Conservation (phyloP, 75 land plant species). For the Pseudotsuga menziesii region DNA sequence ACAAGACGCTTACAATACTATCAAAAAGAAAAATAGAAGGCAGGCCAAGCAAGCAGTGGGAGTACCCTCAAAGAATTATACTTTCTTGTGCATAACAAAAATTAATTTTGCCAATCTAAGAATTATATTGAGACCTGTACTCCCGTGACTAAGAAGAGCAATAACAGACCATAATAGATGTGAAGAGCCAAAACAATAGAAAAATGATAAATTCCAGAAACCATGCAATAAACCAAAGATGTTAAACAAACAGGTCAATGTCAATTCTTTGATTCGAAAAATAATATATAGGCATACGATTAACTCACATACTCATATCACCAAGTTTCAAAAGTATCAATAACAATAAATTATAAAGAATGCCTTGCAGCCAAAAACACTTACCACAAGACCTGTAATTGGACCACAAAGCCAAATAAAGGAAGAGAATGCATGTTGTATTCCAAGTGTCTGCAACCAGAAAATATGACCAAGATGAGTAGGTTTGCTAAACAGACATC, state of each 20-base stretch:
- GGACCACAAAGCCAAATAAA: slow-evolving; percentile 99
- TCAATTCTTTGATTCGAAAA: not conserved
- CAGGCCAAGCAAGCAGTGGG: not conserved
- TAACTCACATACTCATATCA: not conserved
- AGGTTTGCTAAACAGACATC: not conserved
- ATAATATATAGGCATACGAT: not conserved
- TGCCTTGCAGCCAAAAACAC: slow-evolving; percentile 6
- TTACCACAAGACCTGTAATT: slow-evolving; percentile 91
- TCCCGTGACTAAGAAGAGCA: not conserved
- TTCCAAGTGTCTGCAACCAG: slow-evolving; percentile 79
- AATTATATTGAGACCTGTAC: not conserved
- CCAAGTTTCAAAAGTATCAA: not conserved
- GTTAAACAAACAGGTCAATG: not conserved
- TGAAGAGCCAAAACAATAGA: not conserved
- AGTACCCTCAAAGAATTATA: slow-evolving; percentile 2
- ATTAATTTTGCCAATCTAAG: no score
- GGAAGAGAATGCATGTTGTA: slow-evolving; percentile 82
- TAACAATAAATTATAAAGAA: not conserved
- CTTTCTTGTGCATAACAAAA: not conserved
- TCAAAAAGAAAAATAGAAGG: not conserved
- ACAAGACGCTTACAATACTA: not conserved
- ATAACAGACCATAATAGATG: not conserved
- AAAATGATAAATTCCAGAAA: not conserved
- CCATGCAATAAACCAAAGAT: not conserved
- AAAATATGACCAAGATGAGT: not conserved